phyloP scores from a whole-genome alignment of 306 rosid species.

The Mimosa bimucronata region DNA sequence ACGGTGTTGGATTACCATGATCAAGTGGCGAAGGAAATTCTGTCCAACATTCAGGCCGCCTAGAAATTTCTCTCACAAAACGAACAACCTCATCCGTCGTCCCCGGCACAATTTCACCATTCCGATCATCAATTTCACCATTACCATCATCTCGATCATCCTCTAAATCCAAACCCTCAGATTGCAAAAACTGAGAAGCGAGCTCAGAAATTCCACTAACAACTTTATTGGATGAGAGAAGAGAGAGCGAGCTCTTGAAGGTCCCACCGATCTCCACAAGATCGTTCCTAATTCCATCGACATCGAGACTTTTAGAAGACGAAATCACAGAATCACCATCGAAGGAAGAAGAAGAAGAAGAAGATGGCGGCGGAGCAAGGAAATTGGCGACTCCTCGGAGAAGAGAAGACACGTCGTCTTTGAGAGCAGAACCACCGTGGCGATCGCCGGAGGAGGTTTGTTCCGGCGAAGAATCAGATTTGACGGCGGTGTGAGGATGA shows the following conservation, averaged over 20 bases:
- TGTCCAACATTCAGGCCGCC: conserved; percentile 77
- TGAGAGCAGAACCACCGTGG: conserved; percentile 45
- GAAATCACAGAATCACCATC: conserved; percentile 30
- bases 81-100: conserved; percentile 72
- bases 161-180: conserved; percentile 33
- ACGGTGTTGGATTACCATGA: conserved; percentile 55
- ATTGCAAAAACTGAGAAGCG: conserved; percentile 67
- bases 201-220: conserved; percentile 76
- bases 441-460: conserved; percentile 34
- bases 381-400: conserved; percentile 85
- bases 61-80: conserved; percentile 65
- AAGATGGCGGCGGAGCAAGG: conserved; percentile 79
- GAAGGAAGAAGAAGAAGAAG: conserved; percentile 31
- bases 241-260: conserved; percentile 67
- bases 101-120: conserved; percentile 56
- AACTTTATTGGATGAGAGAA: conserved; percentile 72
- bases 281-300: conserved; percentile 82
- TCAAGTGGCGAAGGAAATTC: conserved; percentile 75
- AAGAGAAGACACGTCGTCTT: conserved; percentile 62
- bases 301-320: conserved; percentile 53
- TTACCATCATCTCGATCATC: conserved; percentile 35
- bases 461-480: conserved; percentile 30
- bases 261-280: conserved; percentile 89
- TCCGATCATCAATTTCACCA: conserved; percentile 32
- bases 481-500: conserved; percentile 30